A percentile compares a stretch with the other conserved stretches of the same genome.
Evolutionary conservation across 495 filamentous ascomycete species (phyloP).

Genomic region (Hyaloscypha hepaticicola): DNA sequence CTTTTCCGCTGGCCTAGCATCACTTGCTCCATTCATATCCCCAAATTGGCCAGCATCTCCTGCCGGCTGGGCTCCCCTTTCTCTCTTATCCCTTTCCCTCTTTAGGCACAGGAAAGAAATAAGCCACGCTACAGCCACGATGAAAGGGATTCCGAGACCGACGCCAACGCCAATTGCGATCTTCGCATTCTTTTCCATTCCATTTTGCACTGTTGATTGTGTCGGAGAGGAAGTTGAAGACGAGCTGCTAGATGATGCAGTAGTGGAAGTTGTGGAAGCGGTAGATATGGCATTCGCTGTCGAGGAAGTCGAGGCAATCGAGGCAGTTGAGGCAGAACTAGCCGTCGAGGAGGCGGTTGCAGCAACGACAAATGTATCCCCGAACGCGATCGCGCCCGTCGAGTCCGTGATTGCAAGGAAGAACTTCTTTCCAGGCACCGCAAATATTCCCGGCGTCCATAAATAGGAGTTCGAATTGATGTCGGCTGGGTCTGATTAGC

Average conservation of each 20-base stretch:
- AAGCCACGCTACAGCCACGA: too few species aligned
- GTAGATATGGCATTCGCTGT: neutral
- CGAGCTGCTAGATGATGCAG: neutral
- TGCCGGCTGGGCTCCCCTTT: too few species aligned
- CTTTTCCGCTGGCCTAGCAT: neutral
- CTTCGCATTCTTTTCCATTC: neutral
- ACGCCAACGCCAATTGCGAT: too few species aligned
- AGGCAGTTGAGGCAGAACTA: neutral
- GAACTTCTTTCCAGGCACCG: neutral
- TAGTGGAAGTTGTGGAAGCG: neutral
- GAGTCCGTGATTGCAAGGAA: slow-evolving; percentile 4
- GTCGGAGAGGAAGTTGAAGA: neutral
- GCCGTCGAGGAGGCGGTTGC: neutral
- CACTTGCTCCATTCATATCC: neutral
- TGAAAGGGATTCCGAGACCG: too few species aligned
- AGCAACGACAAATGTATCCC: neutral
- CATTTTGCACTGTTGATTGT: neutral
- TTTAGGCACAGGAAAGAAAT: too few species aligned
- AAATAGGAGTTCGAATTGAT: neutral
- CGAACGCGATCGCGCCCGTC: neutral
- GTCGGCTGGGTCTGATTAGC: neutral
- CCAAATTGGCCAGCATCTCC: too few species aligned
- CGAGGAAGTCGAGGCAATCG: neutral
- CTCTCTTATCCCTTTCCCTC: too few species aligned
- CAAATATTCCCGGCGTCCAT: slow-evolving; percentile 1